A percentile compares a stretch with the other conserved stretches of the same genome.
phyloP scores from a whole-genome alignment of 2,329 filamentous ascomycete genomes.

The Xylaria sp. region DNA sequence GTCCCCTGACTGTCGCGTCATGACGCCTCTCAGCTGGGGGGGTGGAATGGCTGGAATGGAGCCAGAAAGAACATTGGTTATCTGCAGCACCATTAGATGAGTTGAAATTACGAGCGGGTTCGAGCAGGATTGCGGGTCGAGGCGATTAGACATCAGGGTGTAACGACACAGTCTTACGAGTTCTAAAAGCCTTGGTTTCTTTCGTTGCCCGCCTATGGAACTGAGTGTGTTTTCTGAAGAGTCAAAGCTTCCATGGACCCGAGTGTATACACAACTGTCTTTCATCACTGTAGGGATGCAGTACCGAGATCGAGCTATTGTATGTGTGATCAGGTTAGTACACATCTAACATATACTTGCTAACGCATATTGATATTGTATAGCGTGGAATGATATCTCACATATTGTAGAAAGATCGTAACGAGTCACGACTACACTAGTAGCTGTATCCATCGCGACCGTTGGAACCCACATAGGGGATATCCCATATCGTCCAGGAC shows the following conservation, averaged over 20 bases:
- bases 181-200: not conserved
- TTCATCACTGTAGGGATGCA: not conserved
- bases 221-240: not conserved
- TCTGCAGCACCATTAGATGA: constrained; percentile 26
- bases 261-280: not conserved
- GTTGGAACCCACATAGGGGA: not conserved
- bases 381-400: constrained; percentile 2
- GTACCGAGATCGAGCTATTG: not conserved
- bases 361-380: not conserved
- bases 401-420: not conserved
- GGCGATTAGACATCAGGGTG: constrained; percentile 23
- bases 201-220: not conserved
- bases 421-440: no score
- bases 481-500: not conserved
- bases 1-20: constrained; percentile 20
- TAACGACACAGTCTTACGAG: constrained; percentile 24
- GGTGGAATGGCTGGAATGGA: constrained; percentile 10
- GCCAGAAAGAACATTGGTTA: constrained; percentile 17
- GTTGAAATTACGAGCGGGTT: constrained; percentile 25
- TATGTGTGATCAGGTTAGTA: not conserved
- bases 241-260: not conserved
- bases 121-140: constrained; percentile 12
- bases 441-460: not conserved
- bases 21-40: constrained; percentile 22
- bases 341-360: not conserved